A percentile compares a stretch with the other conserved stretches of the same genome.
Evolutionary conservation across 805 yeast species (phyloP).

Genomic region (Priceomyces medius): DNA sequence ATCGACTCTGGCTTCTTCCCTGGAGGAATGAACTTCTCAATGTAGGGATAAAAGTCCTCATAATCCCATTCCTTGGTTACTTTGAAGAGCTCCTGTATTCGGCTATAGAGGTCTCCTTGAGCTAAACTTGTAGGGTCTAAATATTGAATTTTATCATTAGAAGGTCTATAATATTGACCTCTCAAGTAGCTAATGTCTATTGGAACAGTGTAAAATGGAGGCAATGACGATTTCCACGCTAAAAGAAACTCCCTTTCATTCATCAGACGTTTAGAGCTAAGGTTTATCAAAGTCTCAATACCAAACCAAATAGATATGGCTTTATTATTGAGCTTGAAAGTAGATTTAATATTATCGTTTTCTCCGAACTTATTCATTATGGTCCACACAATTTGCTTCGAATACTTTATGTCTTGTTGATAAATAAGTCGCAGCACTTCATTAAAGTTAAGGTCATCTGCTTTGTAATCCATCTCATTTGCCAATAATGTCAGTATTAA

Average conservation of each 20-base stretch:
- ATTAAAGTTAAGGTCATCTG: conserved; percentile 12
- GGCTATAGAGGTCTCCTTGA: conserved; percentile 29
- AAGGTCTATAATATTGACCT: conserved; percentile 56
- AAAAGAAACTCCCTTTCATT: conserved; percentile 56
- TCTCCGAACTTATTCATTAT: conserved; percentile 49
- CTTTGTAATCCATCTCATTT: conserved; percentile 19
- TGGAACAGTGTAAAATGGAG: conserved; percentile 60
- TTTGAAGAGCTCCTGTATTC: conserved; percentile 33
- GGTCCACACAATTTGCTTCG: conserved; percentile 47
- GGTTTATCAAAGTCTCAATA: conserved; percentile 39
- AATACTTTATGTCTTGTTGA: conserved; percentile 26
- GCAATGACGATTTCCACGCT: conserved; percentile 61
- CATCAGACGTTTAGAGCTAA: conserved; percentile 17
- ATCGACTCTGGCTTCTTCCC: conserved; percentile 39
- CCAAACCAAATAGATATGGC: conserved; percentile 66
- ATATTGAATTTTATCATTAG: conserved; percentile 47
- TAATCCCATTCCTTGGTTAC: conserved; percentile 36
- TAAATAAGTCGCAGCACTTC: conserved; percentile 17
- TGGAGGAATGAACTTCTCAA: conserved; percentile 27
- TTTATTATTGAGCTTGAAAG: conserved; percentile 40
- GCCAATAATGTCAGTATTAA: conserved; percentile 28
- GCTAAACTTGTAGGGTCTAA: conserved; percentile 53
- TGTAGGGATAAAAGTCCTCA: conserved; percentile 39
- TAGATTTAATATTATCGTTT: conserved; percentile 12
- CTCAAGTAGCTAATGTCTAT: conserved; percentile 52